These are phyloP conservation scores for Lichtheimia ramosa DNA, from an alignment of 371 early-diverging fungal species.

Conservation along the genomic window DNA sequence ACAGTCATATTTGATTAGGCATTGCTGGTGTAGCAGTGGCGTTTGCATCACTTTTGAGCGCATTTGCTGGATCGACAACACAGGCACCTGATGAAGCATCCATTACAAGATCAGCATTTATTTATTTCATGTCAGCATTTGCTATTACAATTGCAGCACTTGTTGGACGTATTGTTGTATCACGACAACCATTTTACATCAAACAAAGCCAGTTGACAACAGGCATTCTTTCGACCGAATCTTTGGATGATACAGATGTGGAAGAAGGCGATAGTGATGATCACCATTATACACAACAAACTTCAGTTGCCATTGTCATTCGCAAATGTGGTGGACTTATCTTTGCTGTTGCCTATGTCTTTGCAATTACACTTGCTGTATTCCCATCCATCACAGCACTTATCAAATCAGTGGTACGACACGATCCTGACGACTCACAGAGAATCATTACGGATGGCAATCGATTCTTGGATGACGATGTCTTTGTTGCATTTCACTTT, in stretches of 20 bases:
- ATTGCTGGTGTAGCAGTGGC: constrained; percentile 66
- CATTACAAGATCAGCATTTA: constrained; percentile 50
- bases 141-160: constrained; percentile 48
- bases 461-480: constrained; percentile 50
- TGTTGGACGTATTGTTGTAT: constrained; percentile 43
- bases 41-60: constrained; percentile 54
- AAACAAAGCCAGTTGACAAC: constrained; percentile 37
- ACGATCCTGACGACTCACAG: constrained; percentile 15
- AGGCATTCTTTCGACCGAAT: constrained; percentile 4
- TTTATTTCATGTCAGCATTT: constrained; percentile 60
- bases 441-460: constrained; percentile 15
- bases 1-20: constrained; percentile 24
- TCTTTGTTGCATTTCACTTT: constrained; percentile 78
- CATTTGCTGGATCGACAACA: constrained; percentile 32
- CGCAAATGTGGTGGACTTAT: constrained; percentile 41
- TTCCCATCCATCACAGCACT: constrained; percentile 79
- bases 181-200: constrained; percentile 50
- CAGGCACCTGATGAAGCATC: constrained; percentile 31
- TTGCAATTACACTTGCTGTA: constrained; percentile 68
- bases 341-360: constrained; percentile 59
- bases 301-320: constrained; percentile 16
- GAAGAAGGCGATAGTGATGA: constrained; percentile 11
- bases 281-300: not conserved
- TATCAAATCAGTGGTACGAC: constrained; percentile 57
- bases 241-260: constrained; percentile 6